These are phyloP conservation scores for Oldenlandia corymbosa DNA, from an alignment of 257 asterid species.

Conservation along the genomic window DNA sequence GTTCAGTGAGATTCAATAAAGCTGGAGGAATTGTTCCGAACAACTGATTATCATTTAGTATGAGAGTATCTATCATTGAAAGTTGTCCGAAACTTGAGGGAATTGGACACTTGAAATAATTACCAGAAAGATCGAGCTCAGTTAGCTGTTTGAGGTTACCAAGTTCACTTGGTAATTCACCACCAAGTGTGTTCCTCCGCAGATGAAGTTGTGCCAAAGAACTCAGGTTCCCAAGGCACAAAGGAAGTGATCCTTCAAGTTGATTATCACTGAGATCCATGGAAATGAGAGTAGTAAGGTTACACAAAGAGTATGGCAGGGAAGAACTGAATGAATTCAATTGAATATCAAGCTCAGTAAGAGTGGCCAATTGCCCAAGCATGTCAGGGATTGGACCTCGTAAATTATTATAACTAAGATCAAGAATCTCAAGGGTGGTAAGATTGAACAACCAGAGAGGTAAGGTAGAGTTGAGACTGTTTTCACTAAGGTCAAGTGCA, in stretches of 20 bases:
- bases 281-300: slow-evolving; percentile 5
- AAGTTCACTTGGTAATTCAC: slow-evolving; percentile 1
- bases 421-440: slow-evolving; percentile 2
- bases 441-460: slow-evolving; percentile 20
- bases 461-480: slow-evolving; percentile 7
- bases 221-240: background rate
- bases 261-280: background rate
- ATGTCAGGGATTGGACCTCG: slow-evolving; percentile 6
- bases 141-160: slow-evolving; percentile 5
- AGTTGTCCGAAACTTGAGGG: no score
- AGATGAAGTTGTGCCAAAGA: background rate
- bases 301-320: background rate
- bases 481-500: slow-evolving; percentile 10
- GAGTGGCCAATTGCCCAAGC: background rate
- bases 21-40: no score
- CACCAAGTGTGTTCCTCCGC: background rate
- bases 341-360: slow-evolving; percentile 6
- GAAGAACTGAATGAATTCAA: background rate
- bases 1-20: no score
- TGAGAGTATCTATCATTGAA: no score
- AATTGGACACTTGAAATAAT: no score
- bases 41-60: no score
- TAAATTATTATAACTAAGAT: slow-evolving; percentile 11
- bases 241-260: slow-evolving; percentile 13
- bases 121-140: background rate